Conservation (phyloP, 495 filamentous ascomycete species). For the Lasiosphaeria hispida region DNA sequence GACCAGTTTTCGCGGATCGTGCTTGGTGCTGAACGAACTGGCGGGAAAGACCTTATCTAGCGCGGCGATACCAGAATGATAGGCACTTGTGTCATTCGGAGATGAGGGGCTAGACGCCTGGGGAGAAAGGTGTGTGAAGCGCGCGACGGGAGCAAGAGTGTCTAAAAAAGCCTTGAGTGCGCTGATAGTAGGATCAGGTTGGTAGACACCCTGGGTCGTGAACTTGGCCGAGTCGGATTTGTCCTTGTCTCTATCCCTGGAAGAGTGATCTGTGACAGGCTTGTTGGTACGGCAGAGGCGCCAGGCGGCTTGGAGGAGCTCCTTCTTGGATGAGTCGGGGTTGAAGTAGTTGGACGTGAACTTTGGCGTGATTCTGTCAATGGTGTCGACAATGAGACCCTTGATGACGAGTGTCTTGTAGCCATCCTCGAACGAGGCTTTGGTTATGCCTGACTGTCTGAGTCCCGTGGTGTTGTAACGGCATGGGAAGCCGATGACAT, state of each 20-base stretch:
- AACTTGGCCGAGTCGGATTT: constrained; percentile 10
- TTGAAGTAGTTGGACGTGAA: constrained; percentile 13
- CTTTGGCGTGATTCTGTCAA: constrained; percentile 10
- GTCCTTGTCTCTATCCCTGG: neutral
- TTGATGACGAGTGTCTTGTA: constrained; percentile 8
- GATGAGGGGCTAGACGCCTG: neutral
- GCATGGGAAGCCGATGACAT: constrained; percentile 10
- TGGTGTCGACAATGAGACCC: constrained; percentile 8
- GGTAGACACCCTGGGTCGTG: constrained; percentile 14
- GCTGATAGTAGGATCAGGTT: neutral
- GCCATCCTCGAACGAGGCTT: constrained; percentile 10
- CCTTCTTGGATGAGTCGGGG: constrained; percentile 13
- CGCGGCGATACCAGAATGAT: constrained; percentile 7
- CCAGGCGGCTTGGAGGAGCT: constrained; percentile 11
- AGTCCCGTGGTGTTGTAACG: constrained; percentile 9
- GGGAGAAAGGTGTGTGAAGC: constrained; percentile 4
- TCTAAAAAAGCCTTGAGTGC: constrained; percentile 12
- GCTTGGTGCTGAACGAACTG: constrained; percentile 8
- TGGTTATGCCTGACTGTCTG: constrained; percentile 5
- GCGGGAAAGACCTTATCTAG: constrained; percentile 8
- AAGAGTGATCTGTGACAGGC: neutral
- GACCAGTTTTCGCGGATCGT: constrained; percentile 10
- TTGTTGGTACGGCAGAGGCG: constrained; percentile 4
- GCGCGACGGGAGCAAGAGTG: constrained; percentile 11
- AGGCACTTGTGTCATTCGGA: neutral